These are phyloP conservation scores for Pseudogymnoascus sp. DNA, from an alignment of 2,329 filamentous ascomycete genomes.

Conservation along the genomic window DNA sequence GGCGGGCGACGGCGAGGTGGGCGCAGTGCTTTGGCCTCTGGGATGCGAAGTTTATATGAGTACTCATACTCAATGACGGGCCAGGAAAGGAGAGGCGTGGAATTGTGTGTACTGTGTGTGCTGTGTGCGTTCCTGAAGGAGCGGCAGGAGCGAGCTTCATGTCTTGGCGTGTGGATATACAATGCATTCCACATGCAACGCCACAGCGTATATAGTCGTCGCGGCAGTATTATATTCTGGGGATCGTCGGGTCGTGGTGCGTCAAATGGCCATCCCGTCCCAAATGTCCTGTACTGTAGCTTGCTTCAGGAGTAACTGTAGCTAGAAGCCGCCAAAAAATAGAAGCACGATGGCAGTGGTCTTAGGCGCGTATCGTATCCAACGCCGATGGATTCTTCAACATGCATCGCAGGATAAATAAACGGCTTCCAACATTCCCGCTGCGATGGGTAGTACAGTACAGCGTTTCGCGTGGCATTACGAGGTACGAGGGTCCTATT, in stretches of 20 bases:
- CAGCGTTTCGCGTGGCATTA: not conserved
- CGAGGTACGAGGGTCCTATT: not conserved
- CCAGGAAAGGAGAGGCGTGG: not conserved
- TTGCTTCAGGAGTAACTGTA: not conserved
- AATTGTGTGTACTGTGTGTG: not conserved
- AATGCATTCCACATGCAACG: not conserved
- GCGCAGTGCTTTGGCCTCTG: not conserved
- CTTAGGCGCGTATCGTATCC: too few species aligned
- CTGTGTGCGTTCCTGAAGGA: not conserved
- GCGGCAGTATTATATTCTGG: not conserved
- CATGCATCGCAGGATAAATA: too few species aligned
- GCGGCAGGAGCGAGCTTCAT: not conserved
- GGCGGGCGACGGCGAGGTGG: slow-evolving; percentile 12
- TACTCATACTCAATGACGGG: not conserved
- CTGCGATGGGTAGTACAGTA: too few species aligned
- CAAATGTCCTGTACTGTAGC: not conserved
- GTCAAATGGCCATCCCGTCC: not conserved
- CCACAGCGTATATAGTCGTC: not conserved
- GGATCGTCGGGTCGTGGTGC: not conserved
- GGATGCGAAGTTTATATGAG: not conserved
- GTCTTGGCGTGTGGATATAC: not conserved
- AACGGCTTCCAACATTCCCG: too few species aligned
- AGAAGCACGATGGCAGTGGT: not conserved
- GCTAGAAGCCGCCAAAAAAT: not conserved
- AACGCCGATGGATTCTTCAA: too few species aligned